Evolutionary conservation across 2,329 filamentous ascomycete genomes (phyloP), one percentile per base, ranked within the genome.

Genomic region (Curvularia verruculosa): DNA sequence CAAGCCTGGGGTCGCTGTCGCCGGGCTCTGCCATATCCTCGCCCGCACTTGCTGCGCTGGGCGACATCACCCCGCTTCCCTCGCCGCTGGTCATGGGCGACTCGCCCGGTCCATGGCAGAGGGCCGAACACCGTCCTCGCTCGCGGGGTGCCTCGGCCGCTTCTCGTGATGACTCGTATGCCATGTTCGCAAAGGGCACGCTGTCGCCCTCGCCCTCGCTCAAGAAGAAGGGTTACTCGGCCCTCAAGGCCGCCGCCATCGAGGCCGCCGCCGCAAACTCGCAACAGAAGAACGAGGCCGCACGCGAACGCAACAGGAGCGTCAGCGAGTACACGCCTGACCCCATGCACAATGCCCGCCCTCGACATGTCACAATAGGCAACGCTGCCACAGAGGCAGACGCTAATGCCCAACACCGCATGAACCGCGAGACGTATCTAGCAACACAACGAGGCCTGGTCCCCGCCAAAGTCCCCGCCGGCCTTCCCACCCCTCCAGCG

Each of bases 321-420:
- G 80, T 95, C 24, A 96, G 92, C 79, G 93, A 97, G 63, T 96
- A 96, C 75, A 83, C 87, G 0, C 92, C 92, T 2, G 90, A 95
- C 52, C 80, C 85, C 5, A 80, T 89, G 62, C 82, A 87, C 41
- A 84, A 89, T 48, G 83, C 88, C 0, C 90, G 87, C 69, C 78
- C 80, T 29, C 85, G 92, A 41, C 88, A 91, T 61, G 84, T 90
- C 53, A 91, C 89, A 0, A 87, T 95, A 15, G 81, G 87, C 36
- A 69, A 64, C 50, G 58, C 67, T 18, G 63, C 67, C 12, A 75
- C 61, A 78, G 78, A 69, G 75, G 31, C 78, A 78, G 31, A 81
- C 82, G 18, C 81, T 82, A n/a, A 81, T 77, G 4, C 79, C 5
- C 79, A 83, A 47, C 79, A 81, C 47, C 79, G 79, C 36, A 79